These are phyloP conservation scores for Malus hybrid DNA, from an alignment of 331 rosid genomes.

Conservation along the genomic window DNA sequence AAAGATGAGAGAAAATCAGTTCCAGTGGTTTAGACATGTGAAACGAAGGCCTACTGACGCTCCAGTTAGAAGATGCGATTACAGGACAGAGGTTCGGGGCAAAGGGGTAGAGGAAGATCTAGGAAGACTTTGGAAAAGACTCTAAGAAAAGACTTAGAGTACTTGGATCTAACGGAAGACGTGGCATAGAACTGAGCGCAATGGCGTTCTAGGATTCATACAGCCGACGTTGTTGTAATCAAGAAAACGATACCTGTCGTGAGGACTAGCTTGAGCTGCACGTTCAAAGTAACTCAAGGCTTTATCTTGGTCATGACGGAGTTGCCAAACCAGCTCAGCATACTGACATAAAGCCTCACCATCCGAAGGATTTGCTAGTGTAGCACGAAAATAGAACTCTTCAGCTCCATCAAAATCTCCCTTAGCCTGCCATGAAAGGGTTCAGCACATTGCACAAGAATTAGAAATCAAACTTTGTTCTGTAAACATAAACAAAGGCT, in stretches of 20 bases:
- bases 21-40: no score
- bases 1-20: no score
- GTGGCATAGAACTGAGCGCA: no score
- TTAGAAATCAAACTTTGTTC: not conserved
- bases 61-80: no score
- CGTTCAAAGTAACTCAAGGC: constrained; percentile 59
- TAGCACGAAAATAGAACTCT: constrained; percentile 61
- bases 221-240: not conserved
- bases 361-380: constrained; percentile 63
- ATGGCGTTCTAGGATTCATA: no score
- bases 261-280: constrained; percentile 55
- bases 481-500: not conserved
- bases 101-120: no score
- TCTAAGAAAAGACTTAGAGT: no score
- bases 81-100: no score
- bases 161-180: no score
- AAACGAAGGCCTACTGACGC: no score
- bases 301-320: constrained; percentile 56
- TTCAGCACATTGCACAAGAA: not conserved
- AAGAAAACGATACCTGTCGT: constrained; percentile 50
- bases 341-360: constrained; percentile 54
- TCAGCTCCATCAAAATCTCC: constrained; percentile 72
- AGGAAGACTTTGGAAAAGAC: no score
- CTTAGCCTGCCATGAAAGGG: constrained; percentile 46
- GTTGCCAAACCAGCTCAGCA: constrained; percentile 75